These are phyloP conservation scores for Epithemia pelagica DNA, from an alignment of 108 stramenopile genomes.

Conservation along the genomic window DNA sequence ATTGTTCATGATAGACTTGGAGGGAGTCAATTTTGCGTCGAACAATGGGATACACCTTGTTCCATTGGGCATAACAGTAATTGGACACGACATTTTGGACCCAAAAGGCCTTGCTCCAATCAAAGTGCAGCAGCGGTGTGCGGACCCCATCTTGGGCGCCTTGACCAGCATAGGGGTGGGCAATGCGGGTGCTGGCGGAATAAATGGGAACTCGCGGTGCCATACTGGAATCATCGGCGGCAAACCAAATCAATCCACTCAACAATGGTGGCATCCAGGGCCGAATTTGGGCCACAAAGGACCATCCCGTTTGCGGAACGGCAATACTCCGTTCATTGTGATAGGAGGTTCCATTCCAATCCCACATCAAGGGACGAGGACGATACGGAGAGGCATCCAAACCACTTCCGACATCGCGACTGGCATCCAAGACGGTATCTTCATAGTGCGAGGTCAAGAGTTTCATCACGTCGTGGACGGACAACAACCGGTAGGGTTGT, in stretches of 20 bases:
- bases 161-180: conserved; percentile 38
- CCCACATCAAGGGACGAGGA: conserved; percentile 49
- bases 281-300: conserved; percentile 56
- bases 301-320: conserved; percentile 57
- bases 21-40: conserved; percentile 26
- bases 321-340: conserved; percentile 65
- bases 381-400: conserved; percentile 43
- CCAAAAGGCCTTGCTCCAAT: conserved; percentile 62
- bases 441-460: conserved; percentile 67
- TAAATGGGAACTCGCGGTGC: conserved; percentile 56
- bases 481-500: conserved; percentile 40
- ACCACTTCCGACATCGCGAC: conserved; percentile 53
- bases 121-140: conserved; percentile 39
- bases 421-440: conserved; percentile 40
- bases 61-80: conserved; percentile 48
- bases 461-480: conserved; percentile 34
- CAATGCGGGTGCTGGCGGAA: conserved; percentile 29
- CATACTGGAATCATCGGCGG: conserved; percentile 38
- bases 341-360: conserved; percentile 19
- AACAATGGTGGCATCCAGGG: conserved; percentile 42
- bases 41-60: conserved; percentile 46
- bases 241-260: conserved; percentile 52
- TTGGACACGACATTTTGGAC: conserved; percentile 70
- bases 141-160: conserved; percentile 53
- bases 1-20: conserved; percentile 16